Conservation (phyloP, 2,329 filamentous ascomycete genomes). For the Aspergillus latus region DNA sequence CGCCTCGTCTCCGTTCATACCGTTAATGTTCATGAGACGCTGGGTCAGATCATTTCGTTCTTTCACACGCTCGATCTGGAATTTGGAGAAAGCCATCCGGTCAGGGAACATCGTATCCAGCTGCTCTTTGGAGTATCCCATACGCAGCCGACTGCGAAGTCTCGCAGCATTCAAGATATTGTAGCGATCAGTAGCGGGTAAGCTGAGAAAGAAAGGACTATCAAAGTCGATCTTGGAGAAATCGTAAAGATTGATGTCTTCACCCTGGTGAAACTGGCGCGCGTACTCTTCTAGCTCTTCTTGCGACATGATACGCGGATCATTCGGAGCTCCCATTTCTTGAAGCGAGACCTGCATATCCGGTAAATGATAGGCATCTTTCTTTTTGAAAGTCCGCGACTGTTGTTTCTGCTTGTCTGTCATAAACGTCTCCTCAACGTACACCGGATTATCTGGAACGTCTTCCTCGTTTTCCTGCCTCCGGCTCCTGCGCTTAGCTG, state of each 20-base stretch:
- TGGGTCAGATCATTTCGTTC: conserved; percentile 95
- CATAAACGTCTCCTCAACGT: conserved; percentile 88
- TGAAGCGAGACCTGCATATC: conserved; percentile 76
- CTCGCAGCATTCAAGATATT: conserved; percentile 96
- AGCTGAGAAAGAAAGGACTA: conserved; percentile 87
- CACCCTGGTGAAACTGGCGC: conserved; percentile 83
- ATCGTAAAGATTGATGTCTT: conserved; percentile 86
- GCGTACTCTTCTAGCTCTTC: conserved; percentile 95
- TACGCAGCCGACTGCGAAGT: conserved; percentile 80
- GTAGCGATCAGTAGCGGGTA: conserved; percentile 88
- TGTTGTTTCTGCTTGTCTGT: conserved; percentile 70
- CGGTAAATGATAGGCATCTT: conserved; percentile 92
- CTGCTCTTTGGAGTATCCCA: conserved; percentile 97
- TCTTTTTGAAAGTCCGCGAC: conserved; percentile 79
- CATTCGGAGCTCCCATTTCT: conserved; percentile 84
- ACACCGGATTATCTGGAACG: conserved; percentile 75
- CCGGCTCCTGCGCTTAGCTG: conserved; percentile 59
- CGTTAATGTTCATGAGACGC: conserved; percentile 88
- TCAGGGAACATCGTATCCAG: conserved; percentile 95
- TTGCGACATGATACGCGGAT: conserved; percentile 93
- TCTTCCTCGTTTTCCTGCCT: conserved; percentile 60
- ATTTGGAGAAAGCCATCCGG: conserved; percentile 93
- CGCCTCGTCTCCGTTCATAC: conserved; percentile 76
- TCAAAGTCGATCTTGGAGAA: conserved; percentile 99
- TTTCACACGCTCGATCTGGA: conserved; percentile 90